Evolutionary conservation across 225 moss, liverwort and hornwort genomes (phyloP), one percentile per base, ranked within the genome.

Genomic region (Anthoceros angustus): DNA sequence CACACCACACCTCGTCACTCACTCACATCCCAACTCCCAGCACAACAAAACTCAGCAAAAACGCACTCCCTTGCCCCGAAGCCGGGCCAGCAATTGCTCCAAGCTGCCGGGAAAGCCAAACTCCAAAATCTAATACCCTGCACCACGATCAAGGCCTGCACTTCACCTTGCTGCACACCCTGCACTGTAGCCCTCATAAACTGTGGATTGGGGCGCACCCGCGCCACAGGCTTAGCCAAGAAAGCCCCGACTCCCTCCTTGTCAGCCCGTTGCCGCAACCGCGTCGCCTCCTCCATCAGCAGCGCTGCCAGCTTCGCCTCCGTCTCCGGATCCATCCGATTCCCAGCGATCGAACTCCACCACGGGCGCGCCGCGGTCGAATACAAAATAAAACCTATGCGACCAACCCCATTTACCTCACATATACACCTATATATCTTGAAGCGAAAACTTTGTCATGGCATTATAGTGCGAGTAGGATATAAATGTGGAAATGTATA

Each of bases 271-370:
- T 67, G 74, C 68, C 90, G 83, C 79, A 95, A 77, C 64, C 75
- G 73, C 68, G 70, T 83, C n/a, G 90, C 86, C 67, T 95, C 94
- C 68, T 95, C 94, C 87, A 88, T 88, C 42, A 95, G 88, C 77
- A 95, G 70, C 20, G 90, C 80, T 3, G 90, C 93, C 73, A 94
- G 71, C 69, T 69, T 78, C 67, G 81, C 69, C 60, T 94, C 90
- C 41, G 86, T 94, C 0, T 87, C 87, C n/a, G 84, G 68, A 74
- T 89, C 89, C 93, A 93, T 93, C 5, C 18, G 3, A 8, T 8
- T 55, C 55, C 6, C 23, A 20, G 16, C 55, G 0, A 55, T 20
- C 0, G 23, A 15, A 55, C 55, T 23, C 12, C 5, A 32, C 32
- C 32, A 32, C 32, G n/a, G 4, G 32, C 32, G 32, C 32, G 32